Conservation (phyloP, 2,329 filamentous ascomycete genomes). For the Fusarium sp. region DNA sequence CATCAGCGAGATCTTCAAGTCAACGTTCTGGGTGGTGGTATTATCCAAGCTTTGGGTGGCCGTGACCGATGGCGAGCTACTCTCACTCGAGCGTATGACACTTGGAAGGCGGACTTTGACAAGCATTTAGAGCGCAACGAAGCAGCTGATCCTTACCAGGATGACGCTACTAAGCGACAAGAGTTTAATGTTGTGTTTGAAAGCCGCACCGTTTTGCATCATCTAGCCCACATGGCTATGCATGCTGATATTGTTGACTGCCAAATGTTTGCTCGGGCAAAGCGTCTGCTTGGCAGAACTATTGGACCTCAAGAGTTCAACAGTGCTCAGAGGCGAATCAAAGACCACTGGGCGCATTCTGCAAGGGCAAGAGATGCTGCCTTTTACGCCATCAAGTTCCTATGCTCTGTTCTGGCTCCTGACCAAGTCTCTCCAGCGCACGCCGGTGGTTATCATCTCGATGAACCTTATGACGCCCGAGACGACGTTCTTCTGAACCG, state of each 20-base stretch:
- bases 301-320: conserved; percentile 86
- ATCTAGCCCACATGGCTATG: conserved; percentile 97
- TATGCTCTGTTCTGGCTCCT: conserved; percentile 83
- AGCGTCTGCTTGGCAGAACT: conserved; percentile 83
- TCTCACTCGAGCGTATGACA: conserved; percentile 88
- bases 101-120: conserved; percentile 94
- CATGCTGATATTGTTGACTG: conserved; percentile 98
- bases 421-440: conserved; percentile 52
- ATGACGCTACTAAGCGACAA: conserved; percentile 70
- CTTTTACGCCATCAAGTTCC: conserved; percentile 90
- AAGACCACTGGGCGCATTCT: conserved; percentile 87
- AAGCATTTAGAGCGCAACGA: conserved; percentile 76
- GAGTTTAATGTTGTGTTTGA: conserved; percentile 78
- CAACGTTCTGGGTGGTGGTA: conserved; percentile 79
- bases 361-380: conserved; percentile 90
- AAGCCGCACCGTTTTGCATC: conserved; percentile 88
- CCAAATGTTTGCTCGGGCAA: conserved; percentile 93
- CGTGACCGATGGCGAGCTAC: conserved; percentile 91
- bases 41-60: conserved; percentile 82
- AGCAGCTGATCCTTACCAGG: conserved; percentile 64
- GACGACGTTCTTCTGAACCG: conserved; percentile 92
- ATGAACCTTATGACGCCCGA: conserved; percentile 77
- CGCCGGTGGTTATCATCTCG: conserved; percentile 55
- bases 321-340: conserved; percentile 84
- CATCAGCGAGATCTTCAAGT: conserved; percentile 95